A percentile compares a stretch with the other conserved stretches of the same genome.
Evolutionary conservation across 148 eudicot species (phyloP).

Genomic region (Drosera capensis): DNA sequence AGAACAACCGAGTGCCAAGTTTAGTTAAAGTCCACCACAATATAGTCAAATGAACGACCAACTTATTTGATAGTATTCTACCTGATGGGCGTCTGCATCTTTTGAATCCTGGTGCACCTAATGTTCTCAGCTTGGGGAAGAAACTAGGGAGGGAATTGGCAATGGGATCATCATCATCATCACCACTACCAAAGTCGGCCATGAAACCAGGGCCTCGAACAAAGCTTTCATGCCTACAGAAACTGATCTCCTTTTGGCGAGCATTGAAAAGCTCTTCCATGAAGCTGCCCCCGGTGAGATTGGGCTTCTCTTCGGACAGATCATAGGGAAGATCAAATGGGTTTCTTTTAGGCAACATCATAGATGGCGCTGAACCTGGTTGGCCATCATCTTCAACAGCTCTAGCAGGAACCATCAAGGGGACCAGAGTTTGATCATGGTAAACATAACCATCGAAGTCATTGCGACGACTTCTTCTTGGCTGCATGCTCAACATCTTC

Average conservation of each 20-base stretch:
- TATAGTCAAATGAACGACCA: not conserved
- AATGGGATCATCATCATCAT: conserved; percentile 17
- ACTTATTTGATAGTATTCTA: conserved; percentile 6
- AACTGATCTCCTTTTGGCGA: conserved; percentile 22
- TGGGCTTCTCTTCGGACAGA: conserved; percentile 71
- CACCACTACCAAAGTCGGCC: conserved; percentile 10
- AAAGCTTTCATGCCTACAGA: conserved; percentile 42
- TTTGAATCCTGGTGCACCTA: conserved; percentile 13
- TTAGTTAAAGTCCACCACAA: not conserved
- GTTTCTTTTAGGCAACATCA: conserved; percentile 33
- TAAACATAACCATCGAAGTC: conserved; percentile 3
- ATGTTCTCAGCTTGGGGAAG: conserved; percentile 13
- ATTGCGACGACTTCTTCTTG: conserved; percentile 19
- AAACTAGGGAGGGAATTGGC: conserved; percentile 11
- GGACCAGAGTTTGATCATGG: conserved; percentile 12
- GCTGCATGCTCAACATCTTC: conserved; percentile 34
- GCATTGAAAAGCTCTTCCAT: conserved; percentile 30
- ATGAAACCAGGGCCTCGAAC: conserved; percentile 15
- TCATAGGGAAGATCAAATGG: conserved; percentile 91
- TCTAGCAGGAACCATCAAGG: conserved; percentile 9
- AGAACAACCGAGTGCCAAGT: not conserved
- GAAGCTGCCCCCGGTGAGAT: conserved; percentile 50
- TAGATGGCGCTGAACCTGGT: conserved; percentile 65
- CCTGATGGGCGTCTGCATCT: conserved; percentile 27
- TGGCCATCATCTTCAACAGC: conserved; percentile 8